Evolutionary conservation across 2,329 filamentous ascomycete species (phyloP).

Genomic region (Emmonsiellopsis sp.): DNA sequence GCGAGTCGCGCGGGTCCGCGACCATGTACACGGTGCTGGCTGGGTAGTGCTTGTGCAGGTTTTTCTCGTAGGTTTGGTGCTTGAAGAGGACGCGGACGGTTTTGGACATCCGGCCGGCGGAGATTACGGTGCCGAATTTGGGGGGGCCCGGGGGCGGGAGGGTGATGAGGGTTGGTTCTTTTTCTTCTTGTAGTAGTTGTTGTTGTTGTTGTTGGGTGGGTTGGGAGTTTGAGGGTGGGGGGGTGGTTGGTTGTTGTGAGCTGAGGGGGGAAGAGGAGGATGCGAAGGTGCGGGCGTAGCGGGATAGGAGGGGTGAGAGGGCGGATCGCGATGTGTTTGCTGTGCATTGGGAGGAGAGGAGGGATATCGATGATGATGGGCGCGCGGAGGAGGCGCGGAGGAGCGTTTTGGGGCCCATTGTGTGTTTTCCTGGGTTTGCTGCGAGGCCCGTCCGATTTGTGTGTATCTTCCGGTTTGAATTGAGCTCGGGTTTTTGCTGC

Average conservation of each 20-base stretch:
- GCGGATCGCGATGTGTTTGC: background rate
- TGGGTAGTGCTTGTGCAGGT: constrained; percentile 29
- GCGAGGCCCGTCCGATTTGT: too few species aligned
- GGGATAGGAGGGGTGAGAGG: background rate
- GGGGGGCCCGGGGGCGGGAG: background rate
- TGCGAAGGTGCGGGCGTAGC: background rate
- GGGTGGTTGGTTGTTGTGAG: background rate
- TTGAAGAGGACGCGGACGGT: constrained; percentile 30
- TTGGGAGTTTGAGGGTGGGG: background rate
- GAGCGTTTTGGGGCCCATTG: constrained; percentile 4
- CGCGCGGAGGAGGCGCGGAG: background rate
- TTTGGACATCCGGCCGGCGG: constrained; percentile 32
- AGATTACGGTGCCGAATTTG: constrained; percentile 27
- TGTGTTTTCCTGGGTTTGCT: background rate
- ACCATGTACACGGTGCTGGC: constrained; percentile 26
- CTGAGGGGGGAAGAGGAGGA: background rate
- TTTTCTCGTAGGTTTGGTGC: constrained; percentile 25
- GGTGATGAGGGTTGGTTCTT: too few species aligned
- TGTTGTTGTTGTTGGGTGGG: background rate
- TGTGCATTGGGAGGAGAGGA: background rate
- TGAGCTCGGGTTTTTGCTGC: too few species aligned
- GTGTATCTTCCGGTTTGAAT: too few species aligned
- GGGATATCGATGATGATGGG: background rate
- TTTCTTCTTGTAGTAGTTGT: too few species aligned
- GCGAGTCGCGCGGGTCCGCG: constrained; percentile 30